Base-by-base conservation (phyloP, 148 eudicot species). In the Camellia sinensis region DNA sequence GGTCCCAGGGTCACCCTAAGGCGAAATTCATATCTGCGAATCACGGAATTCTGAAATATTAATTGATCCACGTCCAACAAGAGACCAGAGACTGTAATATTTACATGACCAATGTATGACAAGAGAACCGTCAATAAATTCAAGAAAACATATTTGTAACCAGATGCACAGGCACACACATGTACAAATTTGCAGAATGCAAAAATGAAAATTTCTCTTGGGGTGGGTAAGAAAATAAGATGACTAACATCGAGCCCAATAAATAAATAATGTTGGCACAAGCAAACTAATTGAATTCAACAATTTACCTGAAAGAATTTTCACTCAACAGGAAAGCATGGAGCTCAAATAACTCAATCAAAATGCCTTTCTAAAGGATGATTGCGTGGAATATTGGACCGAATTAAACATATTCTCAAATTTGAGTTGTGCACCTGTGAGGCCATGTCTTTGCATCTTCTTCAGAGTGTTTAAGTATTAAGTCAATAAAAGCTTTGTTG, bases 401-500 rank as follows among this genome's bases (percentile, higher is more conserved):
- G 63, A 18, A 74, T 57, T 41, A 75, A 43, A 48, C 57, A 77
- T 21, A 45, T 52, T 50, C 66, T 5, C 59, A 46, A 52, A 53
- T 67, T 64, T 63, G 64, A 44, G 40, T 18, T 78, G 48, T 82
- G 60, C 80, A 92, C 96, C 92, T 88, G 79, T 90, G 90, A 82
- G 94, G 90, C 98, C 98, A 94, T 22, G 86, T 83, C 80, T 89
- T 94, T 78, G 84, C 41, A 80, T 90, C 93, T 43, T 89, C 93
- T 72, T 87, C 92, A 77, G 94, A 82, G 79, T 90, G 92, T 83
- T 86, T 89, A 82, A 94, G 94, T 80, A 92, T 74, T 89, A 92
- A 81, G 82, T 94, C 96, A 79, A 89, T 79, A 81, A 70, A 89
- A 69, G 87, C 86, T 80, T 85, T 89, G 79, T 70, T 82, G 77